Conservation (phyloP, 495 filamentous ascomycete genomes). For the Parathielavia appendiculata region DNA sequence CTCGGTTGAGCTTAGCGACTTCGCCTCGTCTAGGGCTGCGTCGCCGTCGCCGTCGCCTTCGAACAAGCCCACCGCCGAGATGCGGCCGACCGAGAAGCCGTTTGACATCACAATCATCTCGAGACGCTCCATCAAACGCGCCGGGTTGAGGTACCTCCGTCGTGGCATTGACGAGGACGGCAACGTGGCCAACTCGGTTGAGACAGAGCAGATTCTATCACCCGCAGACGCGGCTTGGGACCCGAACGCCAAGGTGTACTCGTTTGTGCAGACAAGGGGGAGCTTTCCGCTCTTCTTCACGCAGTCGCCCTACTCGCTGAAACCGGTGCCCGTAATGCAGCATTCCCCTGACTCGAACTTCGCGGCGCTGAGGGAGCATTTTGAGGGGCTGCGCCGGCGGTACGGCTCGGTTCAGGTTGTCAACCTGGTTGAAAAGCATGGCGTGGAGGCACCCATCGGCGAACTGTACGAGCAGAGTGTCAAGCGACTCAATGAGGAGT, state of each 20-base stretch:
- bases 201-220: conserved; percentile 89
- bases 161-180: conserved; percentile 86
- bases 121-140: conserved; percentile 72
- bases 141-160: conserved; percentile 86
- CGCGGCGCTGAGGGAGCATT: conserved; percentile 72
- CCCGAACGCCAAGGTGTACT: conserved; percentile 59
- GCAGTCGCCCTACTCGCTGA: conserved; percentile 87
- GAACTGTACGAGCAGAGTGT: conserved; percentile 66
- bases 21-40: conserved; percentile 19
- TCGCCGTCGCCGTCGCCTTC: conserved; percentile 23
- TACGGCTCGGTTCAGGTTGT: conserved; percentile 78
- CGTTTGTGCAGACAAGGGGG: conserved; percentile 78
- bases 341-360: conserved; percentile 73
- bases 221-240: conserved; percentile 52
- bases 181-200: conserved; percentile 81
- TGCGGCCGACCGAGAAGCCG: conserved; percentile 38
- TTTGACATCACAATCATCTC: conserved; percentile 86
- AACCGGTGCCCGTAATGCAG: conserved; percentile 75
- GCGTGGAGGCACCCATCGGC: conserved; percentile 71
- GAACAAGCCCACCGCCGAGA: conserved; percentile 25
- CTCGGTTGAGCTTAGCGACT: conserved; percentile 40
- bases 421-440: conserved; percentile 80
- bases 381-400: conserved; percentile 54
- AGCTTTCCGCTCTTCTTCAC: conserved; percentile 92
- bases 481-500: conserved; percentile 56